Percentiles rank a stretch among this genome's conserved stretches.
Evolutionary conservation across 768 basidiomycete species (phyloP).

Genomic region (Serendipita sp.): DNA sequence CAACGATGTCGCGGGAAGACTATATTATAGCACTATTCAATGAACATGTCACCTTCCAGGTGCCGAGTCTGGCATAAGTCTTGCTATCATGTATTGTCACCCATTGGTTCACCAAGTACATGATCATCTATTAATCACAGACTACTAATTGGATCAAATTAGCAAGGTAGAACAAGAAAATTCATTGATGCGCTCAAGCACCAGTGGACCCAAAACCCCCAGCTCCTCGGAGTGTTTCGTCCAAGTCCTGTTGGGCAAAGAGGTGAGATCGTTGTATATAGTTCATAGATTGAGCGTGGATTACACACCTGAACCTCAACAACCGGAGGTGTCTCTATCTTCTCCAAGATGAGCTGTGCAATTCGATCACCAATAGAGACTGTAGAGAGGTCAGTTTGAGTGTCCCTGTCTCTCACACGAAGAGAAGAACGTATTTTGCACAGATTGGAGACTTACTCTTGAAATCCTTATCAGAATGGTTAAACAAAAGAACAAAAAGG

Average conservation of each 20-base stretch:
- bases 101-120: no score
- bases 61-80: no score
- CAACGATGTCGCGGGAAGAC: conserved; percentile 64
- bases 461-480: conserved; percentile 80
- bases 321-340: conserved; percentile 71
- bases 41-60: not conserved
- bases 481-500: conserved; percentile 85
- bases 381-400: conserved; percentile 18
- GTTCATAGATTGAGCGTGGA: not conserved
- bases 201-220: conserved; percentile 94
- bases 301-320: conserved; percentile 64
- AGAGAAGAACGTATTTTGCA: no score
- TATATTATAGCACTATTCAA: conserved; percentile 56
- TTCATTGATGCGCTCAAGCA: not conserved
- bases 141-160: no score
- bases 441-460: conserved; percentile 33
- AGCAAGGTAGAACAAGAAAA: no score
- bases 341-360: conserved; percentile 87
- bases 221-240: conserved; percentile 66
- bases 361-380: conserved; percentile 91
- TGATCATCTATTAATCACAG: no score
- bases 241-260: conserved; percentile 46
- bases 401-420: no score
- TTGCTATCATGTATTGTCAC: no score
- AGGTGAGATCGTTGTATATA: not conserved